These are phyloP conservation scores for Beauveria bassiana DNA, from an alignment of 2,329 filamentous ascomycete genomes.

Conservation along the genomic window DNA sequence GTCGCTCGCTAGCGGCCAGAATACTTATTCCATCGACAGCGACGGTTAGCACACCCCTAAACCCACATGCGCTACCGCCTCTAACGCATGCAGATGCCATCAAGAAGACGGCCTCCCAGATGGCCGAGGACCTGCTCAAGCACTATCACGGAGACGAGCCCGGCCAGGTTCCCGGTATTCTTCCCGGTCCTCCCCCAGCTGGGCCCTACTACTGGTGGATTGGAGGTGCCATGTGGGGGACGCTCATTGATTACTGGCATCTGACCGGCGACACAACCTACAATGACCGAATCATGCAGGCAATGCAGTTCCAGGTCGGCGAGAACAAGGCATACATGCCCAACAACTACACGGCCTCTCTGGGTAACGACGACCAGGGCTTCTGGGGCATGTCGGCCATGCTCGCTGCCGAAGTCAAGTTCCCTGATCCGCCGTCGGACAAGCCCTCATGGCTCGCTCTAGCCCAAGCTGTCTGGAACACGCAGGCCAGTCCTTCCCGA, in stretches of 20 bases:
- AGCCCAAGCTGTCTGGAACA: constrained; percentile 57
- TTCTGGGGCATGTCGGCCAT: constrained; percentile 62
- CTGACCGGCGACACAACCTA: constrained; percentile 52
- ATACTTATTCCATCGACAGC: constrained; percentile 12
- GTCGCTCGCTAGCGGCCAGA: constrained; percentile 14
- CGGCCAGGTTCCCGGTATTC: constrained; percentile 38
- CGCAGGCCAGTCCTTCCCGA: constrained; percentile 46
- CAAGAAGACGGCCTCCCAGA: constrained; percentile 28
- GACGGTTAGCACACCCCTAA: constrained; percentile 4
- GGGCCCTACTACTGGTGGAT: constrained; percentile 61
- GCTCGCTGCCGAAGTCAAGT: constrained; percentile 49
- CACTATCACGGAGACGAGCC: constrained; percentile 40
- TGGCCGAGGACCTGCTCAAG: constrained; percentile 37
- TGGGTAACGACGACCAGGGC: constrained; percentile 59
- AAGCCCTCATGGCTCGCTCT: constrained; percentile 48
- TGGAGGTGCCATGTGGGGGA: constrained; percentile 53
- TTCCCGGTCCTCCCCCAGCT: constrained; percentile 37
- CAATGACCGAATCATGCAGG: constrained; percentile 44
- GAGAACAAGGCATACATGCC: constrained; percentile 49
- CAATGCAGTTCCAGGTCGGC: constrained; percentile 46
- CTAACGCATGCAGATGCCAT: constrained; percentile 25
- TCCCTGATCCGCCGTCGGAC: constrained; percentile 43
- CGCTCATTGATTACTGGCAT: constrained; percentile 57
- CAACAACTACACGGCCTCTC: constrained; percentile 39
- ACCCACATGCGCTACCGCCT: background rate